A percentile compares a stretch with the other conserved stretches of the same genome.
phyloP scores from a whole-genome alignment of 176 grass and related monocot genomes.

The Dactylis glomerata region DNA sequence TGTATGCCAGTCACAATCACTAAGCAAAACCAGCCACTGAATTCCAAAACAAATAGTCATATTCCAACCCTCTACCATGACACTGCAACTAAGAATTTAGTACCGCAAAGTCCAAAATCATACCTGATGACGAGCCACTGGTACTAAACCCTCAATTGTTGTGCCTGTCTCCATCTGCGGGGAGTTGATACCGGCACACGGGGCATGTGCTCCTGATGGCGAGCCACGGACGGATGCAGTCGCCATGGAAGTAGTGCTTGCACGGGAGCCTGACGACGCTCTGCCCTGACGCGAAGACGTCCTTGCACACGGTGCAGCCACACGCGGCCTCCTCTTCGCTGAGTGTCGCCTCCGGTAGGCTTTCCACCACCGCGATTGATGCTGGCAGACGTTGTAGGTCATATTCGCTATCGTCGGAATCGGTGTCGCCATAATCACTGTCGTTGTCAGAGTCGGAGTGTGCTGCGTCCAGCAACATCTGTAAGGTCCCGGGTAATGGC shows the following conservation, averaged over 20 bases:
- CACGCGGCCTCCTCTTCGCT: slow-evolving; percentile 15
- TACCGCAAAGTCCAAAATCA: neutral
- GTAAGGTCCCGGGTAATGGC: neutral
- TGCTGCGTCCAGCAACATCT: neutral
- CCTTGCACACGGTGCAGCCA: slow-evolving; percentile 65
- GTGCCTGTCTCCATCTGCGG: slow-evolving; percentile 37
- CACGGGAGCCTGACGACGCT: slow-evolving; percentile 45
- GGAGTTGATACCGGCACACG: slow-evolving; percentile 57
- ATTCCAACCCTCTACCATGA: neutral
- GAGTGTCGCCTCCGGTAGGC: slow-evolving; percentile 29
- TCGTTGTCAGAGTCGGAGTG: neutral
- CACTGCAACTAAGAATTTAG: neutral
- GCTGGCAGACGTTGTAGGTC: slow-evolving; percentile 9
- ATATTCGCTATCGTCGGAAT: neutral
- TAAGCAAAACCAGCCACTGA: neutral
- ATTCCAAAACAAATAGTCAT: neutral
- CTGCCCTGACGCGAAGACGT: slow-evolving; percentile 24
- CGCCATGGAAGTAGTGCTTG: slow-evolving; percentile 64
- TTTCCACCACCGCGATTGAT: slow-evolving; percentile 40
- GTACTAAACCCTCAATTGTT: neutral
- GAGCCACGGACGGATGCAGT: slow-evolving; percentile 63
- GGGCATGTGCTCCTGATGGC: slow-evolving; percentile 68
- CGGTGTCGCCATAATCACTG: neutral
- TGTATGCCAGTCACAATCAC: neutral
- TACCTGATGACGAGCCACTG: slow-evolving; percentile 33